A percentile compares a stretch with the other conserved stretches of the same genome.
These are phyloP conservation scores for Suillus sp. DNA, from an alignment of 768 basidiomycete species.

Conservation along the genomic window DNA sequence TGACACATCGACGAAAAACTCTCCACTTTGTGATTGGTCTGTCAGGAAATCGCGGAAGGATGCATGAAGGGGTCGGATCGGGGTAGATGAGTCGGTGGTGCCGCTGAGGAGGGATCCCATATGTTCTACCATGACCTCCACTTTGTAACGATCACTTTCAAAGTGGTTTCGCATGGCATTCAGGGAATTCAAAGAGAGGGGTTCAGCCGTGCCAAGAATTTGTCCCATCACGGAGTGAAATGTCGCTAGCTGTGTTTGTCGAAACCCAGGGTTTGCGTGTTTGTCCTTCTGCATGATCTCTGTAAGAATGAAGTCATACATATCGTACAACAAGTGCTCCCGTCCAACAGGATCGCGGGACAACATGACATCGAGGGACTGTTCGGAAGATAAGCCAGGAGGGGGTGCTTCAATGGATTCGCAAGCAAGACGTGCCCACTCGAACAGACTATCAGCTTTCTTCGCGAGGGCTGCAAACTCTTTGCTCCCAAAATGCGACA, in stretches of 20 bases:
- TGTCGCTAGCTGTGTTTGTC: too few relatives aligned
- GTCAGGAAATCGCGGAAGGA: not conserved
- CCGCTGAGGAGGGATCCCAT: not conserved
- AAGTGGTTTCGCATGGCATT: not conserved
- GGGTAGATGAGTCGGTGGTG: not conserved
- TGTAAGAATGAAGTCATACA: too few relatives aligned
- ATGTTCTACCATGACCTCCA: not conserved
- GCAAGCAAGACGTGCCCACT: too few relatives aligned
- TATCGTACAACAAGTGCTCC: too few relatives aligned
- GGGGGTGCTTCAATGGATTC: too few relatives aligned
- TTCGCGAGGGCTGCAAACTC: too few relatives aligned
- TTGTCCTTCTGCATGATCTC: too few relatives aligned
- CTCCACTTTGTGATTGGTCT: not conserved
- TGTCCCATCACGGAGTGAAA: not conserved
- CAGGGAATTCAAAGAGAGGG: not conserved
- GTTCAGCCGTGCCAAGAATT: not conserved
- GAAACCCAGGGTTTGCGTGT: too few relatives aligned
- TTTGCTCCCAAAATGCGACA: not conserved
- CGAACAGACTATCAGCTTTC: not conserved
- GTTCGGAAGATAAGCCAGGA: too few relatives aligned
- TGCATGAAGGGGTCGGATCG: not conserved
- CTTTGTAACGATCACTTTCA: not conserved
- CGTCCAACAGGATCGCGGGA: too few relatives aligned
- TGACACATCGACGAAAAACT: not conserved
- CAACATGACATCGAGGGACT: too few relatives aligned